phyloP scores from a whole-genome alignment of 345 rosid genomes.

The Syzygium oleosum region DNA sequence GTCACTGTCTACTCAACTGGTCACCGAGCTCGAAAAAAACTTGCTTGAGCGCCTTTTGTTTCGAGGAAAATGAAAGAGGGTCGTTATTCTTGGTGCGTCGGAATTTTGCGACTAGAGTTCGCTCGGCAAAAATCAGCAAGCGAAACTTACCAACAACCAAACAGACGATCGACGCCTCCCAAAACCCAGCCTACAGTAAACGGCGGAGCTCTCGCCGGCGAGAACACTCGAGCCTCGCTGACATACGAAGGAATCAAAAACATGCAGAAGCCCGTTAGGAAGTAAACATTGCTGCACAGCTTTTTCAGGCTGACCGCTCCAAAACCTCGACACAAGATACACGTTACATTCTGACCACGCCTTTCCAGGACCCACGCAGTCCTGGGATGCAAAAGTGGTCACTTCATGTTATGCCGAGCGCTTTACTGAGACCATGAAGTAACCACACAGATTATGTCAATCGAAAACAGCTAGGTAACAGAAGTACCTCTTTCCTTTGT shows the following conservation, averaged over 20 bases:
- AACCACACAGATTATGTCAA: not conserved
- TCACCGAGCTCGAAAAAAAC: not conserved
- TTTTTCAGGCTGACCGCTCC: not conserved
- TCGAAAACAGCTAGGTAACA: not conserved
- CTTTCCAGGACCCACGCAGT: not conserved
- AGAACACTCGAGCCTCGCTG: not conserved
- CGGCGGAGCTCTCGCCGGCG: not conserved
- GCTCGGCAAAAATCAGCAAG: not conserved
- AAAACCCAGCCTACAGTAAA: not conserved
- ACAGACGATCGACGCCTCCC: not conserved
- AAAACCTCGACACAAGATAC: not conserved
- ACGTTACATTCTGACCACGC: not conserved
- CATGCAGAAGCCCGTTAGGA: not conserved
- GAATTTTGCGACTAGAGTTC: not conserved
- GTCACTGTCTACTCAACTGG: not conserved
- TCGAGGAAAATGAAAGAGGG: not conserved
- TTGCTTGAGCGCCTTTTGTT: not conserved
- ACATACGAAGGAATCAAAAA: not conserved
- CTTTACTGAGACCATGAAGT: not conserved
- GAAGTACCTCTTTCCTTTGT: not conserved
- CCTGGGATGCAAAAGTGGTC: not conserved
- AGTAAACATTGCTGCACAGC: not conserved
- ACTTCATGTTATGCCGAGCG: no score
- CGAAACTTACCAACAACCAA: not conserved
- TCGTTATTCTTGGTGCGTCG: not conserved